A percentile compares a stretch with the other conserved stretches of the same genome.
These are phyloP conservation scores for Haberlea rhodopensis DNA, from an alignment of 257 asterid species.

Conservation along the genomic window DNA sequence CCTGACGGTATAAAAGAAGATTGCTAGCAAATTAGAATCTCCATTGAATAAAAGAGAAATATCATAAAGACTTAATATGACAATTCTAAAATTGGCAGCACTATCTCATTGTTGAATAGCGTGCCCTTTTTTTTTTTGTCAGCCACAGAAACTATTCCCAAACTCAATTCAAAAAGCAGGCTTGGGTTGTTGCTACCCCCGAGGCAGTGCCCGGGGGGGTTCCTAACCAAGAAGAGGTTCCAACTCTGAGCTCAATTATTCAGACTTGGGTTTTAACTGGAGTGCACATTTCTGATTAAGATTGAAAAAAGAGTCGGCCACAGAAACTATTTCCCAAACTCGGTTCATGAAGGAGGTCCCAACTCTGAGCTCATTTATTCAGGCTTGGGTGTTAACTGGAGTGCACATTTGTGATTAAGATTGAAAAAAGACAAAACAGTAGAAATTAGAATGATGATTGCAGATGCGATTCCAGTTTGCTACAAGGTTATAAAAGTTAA, in stretches of 20 bases:
- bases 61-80: not conserved
- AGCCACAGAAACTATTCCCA: not conserved
- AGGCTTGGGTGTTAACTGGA: not conserved
- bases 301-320: too few relatives aligned
- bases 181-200: too few relatives aligned
- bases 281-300: too few relatives aligned
- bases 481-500: not conserved
- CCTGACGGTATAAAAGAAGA: not conserved
- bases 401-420: not conserved
- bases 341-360: conserved; percentile 1
- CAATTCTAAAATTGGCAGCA: not conserved
- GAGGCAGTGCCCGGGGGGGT: too few relatives aligned
- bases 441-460: not conserved
- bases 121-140: not conserved
- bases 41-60: not conserved
- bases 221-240: too few relatives aligned
- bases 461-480: not conserved
- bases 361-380: not conserved
- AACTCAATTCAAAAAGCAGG: not conserved
- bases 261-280: too few relatives aligned
- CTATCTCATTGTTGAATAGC: not conserved
- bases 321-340: not conserved
- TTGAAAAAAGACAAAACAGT: not conserved
- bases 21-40: not conserved
- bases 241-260: not conserved